A percentile compares a stretch with the other conserved stretches of the same genome.
Conservation (phyloP, 192 early-diverging fungal species). For the Phlyctochytrium arcticum region DNA sequence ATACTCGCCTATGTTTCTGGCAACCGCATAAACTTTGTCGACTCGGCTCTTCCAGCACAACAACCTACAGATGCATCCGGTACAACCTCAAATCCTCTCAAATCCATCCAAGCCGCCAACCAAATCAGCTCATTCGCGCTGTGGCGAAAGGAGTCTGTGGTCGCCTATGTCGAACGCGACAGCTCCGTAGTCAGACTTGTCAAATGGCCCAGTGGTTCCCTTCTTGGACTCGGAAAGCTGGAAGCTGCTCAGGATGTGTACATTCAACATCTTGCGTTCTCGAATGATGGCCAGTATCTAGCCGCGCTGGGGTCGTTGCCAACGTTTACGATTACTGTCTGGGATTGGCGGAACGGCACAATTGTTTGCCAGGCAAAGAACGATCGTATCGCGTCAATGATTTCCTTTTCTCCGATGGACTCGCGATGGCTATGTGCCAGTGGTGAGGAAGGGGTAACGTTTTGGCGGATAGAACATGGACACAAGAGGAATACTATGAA, state of each 20-base stretch:
- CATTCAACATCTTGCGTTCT: constrained; percentile 36
- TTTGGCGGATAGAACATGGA: constrained; percentile 47
- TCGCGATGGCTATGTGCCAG: constrained; percentile 39
- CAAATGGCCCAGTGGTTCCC: constrained; percentile 42
- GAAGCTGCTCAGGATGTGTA: constrained; percentile 26
- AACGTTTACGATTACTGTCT: constrained; percentile 36
- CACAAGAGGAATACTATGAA: constrained; percentile 34
- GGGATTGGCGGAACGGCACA: constrained; percentile 45
- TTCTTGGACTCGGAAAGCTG: constrained; percentile 3
- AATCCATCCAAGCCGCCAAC: constrained; percentile 17
- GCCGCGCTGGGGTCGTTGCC: constrained; percentile 45
- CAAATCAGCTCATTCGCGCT: constrained; percentile 47
- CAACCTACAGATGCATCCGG: constrained; percentile 1
- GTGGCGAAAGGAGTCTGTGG: constrained; percentile 28
- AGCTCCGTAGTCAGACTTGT: constrained; percentile 32
- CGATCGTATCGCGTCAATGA: constrained; percentile 15
- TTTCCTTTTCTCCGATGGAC: constrained; percentile 52
- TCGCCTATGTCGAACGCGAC: constrained; percentile 44
- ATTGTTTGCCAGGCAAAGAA: constrained; percentile 25
- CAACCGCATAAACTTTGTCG: constrained; percentile 43
- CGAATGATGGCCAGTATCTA: constrained; percentile 46
- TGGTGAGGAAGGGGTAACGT: constrained; percentile 32
- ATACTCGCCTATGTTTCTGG: constrained; percentile 45
- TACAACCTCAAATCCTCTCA: constrained; percentile 1
- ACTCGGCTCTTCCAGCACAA: neutral